A percentile compares a stretch with the other conserved stretches of the same genome.
phyloP scores from a whole-genome alignment of 352 stramenopile species.

The Globisporangium recalcitrans region DNA sequence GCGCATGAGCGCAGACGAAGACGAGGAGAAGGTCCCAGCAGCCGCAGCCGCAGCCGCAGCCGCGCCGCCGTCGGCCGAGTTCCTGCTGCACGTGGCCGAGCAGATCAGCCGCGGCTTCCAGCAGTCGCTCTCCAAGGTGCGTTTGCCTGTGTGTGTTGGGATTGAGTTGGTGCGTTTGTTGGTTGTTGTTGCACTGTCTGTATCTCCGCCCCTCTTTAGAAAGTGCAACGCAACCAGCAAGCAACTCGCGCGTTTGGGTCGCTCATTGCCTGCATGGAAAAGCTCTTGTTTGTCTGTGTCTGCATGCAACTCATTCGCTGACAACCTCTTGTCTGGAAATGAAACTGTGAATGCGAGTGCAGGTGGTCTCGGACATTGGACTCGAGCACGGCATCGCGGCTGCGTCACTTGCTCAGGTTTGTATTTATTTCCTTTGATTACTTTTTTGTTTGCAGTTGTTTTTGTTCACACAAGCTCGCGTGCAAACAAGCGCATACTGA shows the following conservation, averaged over 20 bases:
- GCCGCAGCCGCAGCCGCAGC: not conserved
- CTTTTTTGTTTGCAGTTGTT: not conserved
- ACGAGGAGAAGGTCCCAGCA: not conserved
- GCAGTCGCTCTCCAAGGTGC: constrained; percentile 21
- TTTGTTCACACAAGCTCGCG: not conserved
- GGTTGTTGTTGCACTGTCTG: no score
- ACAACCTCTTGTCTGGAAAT: not conserved
- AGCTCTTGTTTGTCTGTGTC: not conserved
- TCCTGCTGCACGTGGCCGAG: constrained; percentile 21
- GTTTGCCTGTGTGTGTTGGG: not conserved
- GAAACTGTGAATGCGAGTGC: not conserved
- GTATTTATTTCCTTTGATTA: not conserved
- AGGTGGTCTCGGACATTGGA: constrained; percentile 22
- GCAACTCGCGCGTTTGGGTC: not conserved
- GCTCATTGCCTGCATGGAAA: not conserved
- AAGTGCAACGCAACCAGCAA: not conserved
- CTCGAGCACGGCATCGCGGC: constrained; percentile 18
- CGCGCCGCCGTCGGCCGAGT: constrained; percentile 12
- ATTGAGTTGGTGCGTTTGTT: not conserved
- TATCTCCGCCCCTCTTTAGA: not conserved
- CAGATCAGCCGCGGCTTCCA: constrained; percentile 23
- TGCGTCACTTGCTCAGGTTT: constrained; percentile 14
- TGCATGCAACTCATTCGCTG: no score
- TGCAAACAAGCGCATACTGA: not conserved
- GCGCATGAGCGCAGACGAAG: not conserved